Base-by-base conservation (phyloP, 805 yeast species). In the Kuraishia piskuri region DNA sequence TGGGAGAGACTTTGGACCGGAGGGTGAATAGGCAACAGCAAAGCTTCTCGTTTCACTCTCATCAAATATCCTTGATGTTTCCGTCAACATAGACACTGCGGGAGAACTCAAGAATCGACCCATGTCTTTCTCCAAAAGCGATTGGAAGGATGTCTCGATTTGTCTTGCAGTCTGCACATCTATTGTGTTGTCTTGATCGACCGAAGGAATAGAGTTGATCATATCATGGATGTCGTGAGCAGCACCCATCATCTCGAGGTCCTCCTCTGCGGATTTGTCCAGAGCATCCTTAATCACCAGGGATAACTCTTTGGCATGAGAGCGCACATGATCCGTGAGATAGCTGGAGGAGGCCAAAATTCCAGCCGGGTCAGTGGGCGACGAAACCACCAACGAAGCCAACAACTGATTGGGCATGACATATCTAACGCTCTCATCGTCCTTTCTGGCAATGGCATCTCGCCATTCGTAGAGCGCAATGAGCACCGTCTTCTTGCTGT, bases 401-500 rank as follows among this genome's bases (percentile, higher is more conserved):
- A 94, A 63, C 14, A 85, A 66, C 60, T 86, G 94, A 62, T 89
- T 90, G 4, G 96, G 81, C 92, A 91, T 85, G 17, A 94, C 74
- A 61, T 73, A 92, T 56, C 95, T 74, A 1, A 86, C 81, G 1
- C 96, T 87, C 68, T 94, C 99, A 66, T 94, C 99, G 49, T 79
- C 76, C 44, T 71, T 59, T 58, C 95, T 76, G 1, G 97, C 98
- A 37, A 78, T 63, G 1, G 56, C 51, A 65, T 94, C 98, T 66
- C 99, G 79, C 97, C 97, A 94, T 47, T 79, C 74, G 60, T 79
- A 88, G 20, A 94, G 70, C 0, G 70, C 80, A 56, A 76, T 80
- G 19, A 88, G 75, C 6, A 90, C 64, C 0, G 77, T 77, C 51
- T 78, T 76, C 55, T 76, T 81, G 24, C 78, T 70, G 1, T 65